phyloP scores from a whole-genome alignment of 2,329 filamentous ascomycete genomes.

The Calonectria henricotiae region DNA sequence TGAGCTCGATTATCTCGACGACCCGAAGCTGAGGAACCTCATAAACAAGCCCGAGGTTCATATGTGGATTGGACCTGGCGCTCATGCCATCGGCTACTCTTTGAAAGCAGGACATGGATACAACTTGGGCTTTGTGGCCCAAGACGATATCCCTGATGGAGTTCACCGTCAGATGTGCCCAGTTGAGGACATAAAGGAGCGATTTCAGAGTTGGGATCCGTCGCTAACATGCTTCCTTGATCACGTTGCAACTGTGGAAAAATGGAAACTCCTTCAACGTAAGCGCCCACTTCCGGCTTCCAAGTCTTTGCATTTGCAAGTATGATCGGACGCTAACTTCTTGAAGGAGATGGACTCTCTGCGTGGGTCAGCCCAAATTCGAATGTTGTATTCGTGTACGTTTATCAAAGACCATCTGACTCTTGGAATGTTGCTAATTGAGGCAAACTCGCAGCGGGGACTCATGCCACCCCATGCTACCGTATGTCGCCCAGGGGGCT shows the following conservation, averaged over 20 bases:
- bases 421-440: neutral
- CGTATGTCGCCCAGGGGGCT: neutral
- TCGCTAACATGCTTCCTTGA: neutral
- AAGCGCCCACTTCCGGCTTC: neutral
- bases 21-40: neutral
- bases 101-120: neutral
- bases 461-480: neutral
- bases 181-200: neutral
- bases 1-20: neutral
- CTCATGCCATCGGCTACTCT: neutral
- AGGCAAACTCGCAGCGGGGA: neutral
- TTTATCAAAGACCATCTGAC: neutral
- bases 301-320: neutral
- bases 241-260: neutral
- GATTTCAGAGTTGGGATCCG: neutral
- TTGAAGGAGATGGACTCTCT: neutral
- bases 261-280: neutral
- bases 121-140: neutral
- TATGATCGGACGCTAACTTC: neutral
- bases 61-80: neutral
- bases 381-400: conserved; percentile 2
- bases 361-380: conserved; percentile 2
- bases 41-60: neutral
- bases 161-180: neutral
- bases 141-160: neutral